Evolutionary conservation across 1,139 yeast species (phyloP).

Genomic region (Geotrichum bryndzae): DNA sequence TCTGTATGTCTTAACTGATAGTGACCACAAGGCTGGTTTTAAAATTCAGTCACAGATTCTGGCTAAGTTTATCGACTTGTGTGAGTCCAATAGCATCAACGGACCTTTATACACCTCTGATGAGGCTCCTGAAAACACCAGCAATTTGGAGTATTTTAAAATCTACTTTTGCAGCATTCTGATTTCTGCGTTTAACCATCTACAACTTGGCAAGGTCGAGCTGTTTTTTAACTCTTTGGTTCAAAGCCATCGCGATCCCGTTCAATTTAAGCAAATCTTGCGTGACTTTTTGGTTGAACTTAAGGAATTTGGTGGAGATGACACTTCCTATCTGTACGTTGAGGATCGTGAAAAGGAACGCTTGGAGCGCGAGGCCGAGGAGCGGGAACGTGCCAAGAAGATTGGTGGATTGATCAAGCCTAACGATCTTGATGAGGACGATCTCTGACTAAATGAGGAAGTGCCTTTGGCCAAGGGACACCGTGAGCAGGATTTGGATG

Average conservation of each 20-base stretch:
- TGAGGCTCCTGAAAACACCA: conserved; percentile 70
- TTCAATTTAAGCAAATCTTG: conserved; percentile 73
- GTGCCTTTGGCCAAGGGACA: conserved; percentile 1
- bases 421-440: conserved; percentile 80
- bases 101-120: conserved; percentile 68
- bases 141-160: conserved; percentile 71
- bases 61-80: conserved; percentile 76
- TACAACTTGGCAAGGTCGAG: conserved; percentile 75
- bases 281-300: conserved; percentile 96
- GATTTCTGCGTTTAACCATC: conserved; percentile 84
- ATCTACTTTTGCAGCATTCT: conserved; percentile 79
- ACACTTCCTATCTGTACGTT: conserved; percentile 64
- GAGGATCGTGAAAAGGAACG: conserved; percentile 84
- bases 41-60: conserved; percentile 78
- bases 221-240: conserved; percentile 71
- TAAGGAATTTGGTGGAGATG: conserved; percentile 91
- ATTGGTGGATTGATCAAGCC: conserved; percentile 95
- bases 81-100: conserved; percentile 66
- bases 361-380: conserved; percentile 59
- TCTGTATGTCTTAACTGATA: conserved; percentile 87
- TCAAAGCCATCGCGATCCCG: conserved; percentile 64
- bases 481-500: neutral
- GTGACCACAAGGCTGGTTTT: conserved; percentile 97
- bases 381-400: conserved; percentile 74
- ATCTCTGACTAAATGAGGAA: conserved; percentile 17